Conservation (phyloP, 1,284 basidiomycete species). For the Stereum hirsutum region DNA sequence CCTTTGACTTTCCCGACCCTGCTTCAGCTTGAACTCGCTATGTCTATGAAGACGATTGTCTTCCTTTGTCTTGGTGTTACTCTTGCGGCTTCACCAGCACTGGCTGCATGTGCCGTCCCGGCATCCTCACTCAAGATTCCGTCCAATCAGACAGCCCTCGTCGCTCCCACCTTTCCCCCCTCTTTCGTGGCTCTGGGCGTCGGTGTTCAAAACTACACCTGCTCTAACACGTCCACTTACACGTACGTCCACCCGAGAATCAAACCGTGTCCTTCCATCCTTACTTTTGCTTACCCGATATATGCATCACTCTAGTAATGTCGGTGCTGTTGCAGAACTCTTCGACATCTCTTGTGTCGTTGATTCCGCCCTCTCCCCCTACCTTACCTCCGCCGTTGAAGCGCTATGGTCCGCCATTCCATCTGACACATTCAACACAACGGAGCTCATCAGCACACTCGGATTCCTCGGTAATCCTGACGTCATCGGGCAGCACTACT, state of each 20-base stretch:
- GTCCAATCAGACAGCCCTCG: slow-evolving; percentile 8
- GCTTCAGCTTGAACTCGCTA: too few species aligned
- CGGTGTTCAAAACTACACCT: slow-evolving; percentile 28
- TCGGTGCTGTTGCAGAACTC: slow-evolving; percentile 26
- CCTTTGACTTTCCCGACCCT: too few species aligned
- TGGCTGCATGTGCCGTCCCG: too few species aligned
- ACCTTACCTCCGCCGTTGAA: slow-evolving; percentile 3
- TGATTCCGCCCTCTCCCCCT: slow-evolving; percentile 9
- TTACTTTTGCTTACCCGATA: background rate
- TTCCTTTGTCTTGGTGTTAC: too few species aligned
- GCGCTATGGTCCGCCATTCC: slow-evolving; percentile 3
- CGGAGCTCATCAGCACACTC: slow-evolving; percentile 4
- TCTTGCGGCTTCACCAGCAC: too few species aligned
- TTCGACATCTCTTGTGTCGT: slow-evolving; percentile 32
- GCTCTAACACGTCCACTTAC: slow-evolving; percentile 18
- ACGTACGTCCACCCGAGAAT: slow-evolving; percentile 13
- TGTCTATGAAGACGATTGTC: too few species aligned
- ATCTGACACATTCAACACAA: slow-evolving; percentile 1
- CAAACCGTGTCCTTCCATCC: background rate
- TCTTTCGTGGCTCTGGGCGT: slow-evolving; percentile 19
- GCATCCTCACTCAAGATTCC: slow-evolving; percentile 6
- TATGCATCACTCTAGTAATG: too few species aligned
- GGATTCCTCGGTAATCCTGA: slow-evolving; percentile 3
- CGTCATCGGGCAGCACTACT: slow-evolving; percentile 25
- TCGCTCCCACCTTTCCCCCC: slow-evolving; percentile 5